Conservation (phyloP, 805 yeast species). For the Lipomyces anomalus region DNA sequence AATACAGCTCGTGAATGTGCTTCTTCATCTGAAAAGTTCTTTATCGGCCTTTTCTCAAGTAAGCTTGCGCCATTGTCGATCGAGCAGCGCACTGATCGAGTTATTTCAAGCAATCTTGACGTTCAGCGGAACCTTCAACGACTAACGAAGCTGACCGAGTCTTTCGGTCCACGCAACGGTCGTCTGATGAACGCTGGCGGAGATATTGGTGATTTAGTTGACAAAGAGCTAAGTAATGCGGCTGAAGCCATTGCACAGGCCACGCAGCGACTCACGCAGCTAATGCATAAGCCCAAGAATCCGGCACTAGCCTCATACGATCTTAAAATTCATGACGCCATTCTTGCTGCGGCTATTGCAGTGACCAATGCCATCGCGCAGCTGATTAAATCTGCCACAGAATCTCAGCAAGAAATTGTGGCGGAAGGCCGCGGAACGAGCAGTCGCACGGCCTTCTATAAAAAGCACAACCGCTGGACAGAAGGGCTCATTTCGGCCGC, state of each 20-base stretch:
- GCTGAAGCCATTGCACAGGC: slow-evolving; percentile 66
- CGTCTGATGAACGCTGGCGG: slow-evolving; percentile 32
- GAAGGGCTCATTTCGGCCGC: slow-evolving; percentile 90
- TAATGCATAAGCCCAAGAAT: slow-evolving; percentile 46
- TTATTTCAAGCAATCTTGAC: slow-evolving; percentile 66
- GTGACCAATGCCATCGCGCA: slow-evolving; percentile 71
- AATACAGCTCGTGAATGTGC: slow-evolving; percentile 52
- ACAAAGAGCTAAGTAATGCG: slow-evolving; percentile 65
- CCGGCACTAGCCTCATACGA: slow-evolving; percentile 52
- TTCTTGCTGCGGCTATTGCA: slow-evolving; percentile 70
- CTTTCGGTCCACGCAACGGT: slow-evolving; percentile 44
- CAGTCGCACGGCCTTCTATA: slow-evolving; percentile 68
- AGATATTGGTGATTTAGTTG: slow-evolving; percentile 66
- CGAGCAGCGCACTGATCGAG: slow-evolving; percentile 69
- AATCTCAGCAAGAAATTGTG: slow-evolving; percentile 76
- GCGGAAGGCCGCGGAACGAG: slow-evolving; percentile 60
- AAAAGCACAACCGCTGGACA: slow-evolving; percentile 86
- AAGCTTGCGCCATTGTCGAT: slow-evolving; percentile 45
- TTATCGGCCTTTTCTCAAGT: slow-evolving; percentile 53
- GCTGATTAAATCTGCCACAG: slow-evolving; percentile 69
- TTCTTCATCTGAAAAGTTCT: slow-evolving; percentile 54
- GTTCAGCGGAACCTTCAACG: slow-evolving; percentile 67
- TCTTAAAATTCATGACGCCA: slow-evolving; percentile 66
- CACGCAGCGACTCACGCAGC: slow-evolving; percentile 48
- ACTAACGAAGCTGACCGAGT: slow-evolving; percentile 51